These are phyloP conservation scores for Chamaenerion angustifolium DNA, from an alignment of 345 rosid genomes.

Conservation along the genomic window DNA sequence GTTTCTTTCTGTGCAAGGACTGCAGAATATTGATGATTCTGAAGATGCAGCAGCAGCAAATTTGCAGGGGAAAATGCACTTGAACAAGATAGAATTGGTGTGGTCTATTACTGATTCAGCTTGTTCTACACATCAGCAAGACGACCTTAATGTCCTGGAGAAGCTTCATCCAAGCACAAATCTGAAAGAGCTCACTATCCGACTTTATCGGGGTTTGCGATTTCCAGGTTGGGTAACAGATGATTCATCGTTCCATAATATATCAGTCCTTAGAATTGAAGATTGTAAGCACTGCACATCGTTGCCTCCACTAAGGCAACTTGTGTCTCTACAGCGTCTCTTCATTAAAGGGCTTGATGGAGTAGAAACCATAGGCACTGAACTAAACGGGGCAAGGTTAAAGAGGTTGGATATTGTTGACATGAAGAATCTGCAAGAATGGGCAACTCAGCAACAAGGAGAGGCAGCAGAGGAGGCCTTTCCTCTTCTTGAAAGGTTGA, in stretches of 20 bases:
- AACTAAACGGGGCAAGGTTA: slow-evolving; percentile 23
- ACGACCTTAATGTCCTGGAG: slow-evolving; percentile 17
- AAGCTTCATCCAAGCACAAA: slow-evolving; percentile 26
- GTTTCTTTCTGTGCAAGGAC: slow-evolving; percentile 7
- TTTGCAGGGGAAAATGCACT: slow-evolving; percentile 15
- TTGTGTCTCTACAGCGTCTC: slow-evolving; percentile 23
- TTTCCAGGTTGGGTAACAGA: slow-evolving; percentile 29
- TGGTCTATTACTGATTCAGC: slow-evolving; percentile 13
- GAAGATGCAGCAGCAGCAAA: slow-evolving; percentile 5
- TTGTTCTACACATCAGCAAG: slow-evolving; percentile 2
- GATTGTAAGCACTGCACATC: slow-evolving; percentile 19
- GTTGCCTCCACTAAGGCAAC: slow-evolving; percentile 28
- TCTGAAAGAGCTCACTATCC: slow-evolving; percentile 19
- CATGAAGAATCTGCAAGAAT: slow-evolving; percentile 9
- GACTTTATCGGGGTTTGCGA: slow-evolving; percentile 17
- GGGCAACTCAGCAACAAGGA: slow-evolving; percentile 2
- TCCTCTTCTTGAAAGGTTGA: slow-evolving; percentile 8
- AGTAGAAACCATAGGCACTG: slow-evolving; percentile 17
- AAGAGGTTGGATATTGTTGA: slow-evolving; percentile 9
- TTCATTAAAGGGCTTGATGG: slow-evolving; percentile 14
- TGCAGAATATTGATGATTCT: slow-evolving; percentile 7
- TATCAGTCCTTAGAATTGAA: slow-evolving; percentile 12
- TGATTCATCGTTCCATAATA: slow-evolving; percentile 9
- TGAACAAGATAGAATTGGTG: slow-evolving; percentile 16
- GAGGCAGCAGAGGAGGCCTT: slow-evolving; percentile 4